Conservation (phyloP, 495 filamentous ascomycete genomes). For the Sordaria brevicollis region DNA sequence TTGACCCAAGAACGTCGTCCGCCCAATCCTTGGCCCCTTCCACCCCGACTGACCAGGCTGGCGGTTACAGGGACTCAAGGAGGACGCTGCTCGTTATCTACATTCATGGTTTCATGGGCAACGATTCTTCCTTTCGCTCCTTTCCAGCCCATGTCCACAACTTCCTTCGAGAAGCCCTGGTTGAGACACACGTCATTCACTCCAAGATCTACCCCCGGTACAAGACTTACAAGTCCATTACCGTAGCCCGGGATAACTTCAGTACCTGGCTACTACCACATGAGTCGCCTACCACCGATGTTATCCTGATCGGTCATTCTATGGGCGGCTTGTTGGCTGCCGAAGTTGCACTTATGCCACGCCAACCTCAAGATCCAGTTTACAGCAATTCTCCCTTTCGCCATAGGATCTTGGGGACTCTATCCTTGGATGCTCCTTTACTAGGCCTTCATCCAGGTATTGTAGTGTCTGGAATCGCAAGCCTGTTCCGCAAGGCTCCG, state of each 20-base stretch:
- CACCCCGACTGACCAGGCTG: conserved; percentile 23
- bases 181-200: conserved; percentile 68
- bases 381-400: conserved; percentile 31
- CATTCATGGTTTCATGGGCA: conserved; percentile 90
- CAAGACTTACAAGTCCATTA: conserved; percentile 66
- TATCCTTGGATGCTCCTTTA: conserved; percentile 82
- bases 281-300: conserved; percentile 62
- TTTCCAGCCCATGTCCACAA: conserved; percentile 85
- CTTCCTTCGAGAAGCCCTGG: conserved; percentile 54
- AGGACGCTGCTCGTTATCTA: conserved; percentile 70
- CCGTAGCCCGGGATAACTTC: conserved; percentile 68
- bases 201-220: conserved; percentile 90
- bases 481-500: conserved; percentile 57
- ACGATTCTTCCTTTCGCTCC: conserved; percentile 75
- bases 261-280: conserved; percentile 75
- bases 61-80: conserved; percentile 15
- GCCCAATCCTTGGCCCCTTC: conserved; percentile 51
- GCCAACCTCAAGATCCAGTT: conserved; percentile 9
- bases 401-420: conserved; percentile 72
- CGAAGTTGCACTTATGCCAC: conserved; percentile 60
- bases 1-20: conserved; percentile 53
- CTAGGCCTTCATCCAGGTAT: conserved; percentile 86
- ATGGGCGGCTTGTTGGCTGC: conserved; percentile 81
- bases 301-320: conserved; percentile 79
- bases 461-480: conserved; percentile 65